phyloP scores from a whole-genome alignment of 805 yeast genomes.

The Candida incommunis region DNA sequence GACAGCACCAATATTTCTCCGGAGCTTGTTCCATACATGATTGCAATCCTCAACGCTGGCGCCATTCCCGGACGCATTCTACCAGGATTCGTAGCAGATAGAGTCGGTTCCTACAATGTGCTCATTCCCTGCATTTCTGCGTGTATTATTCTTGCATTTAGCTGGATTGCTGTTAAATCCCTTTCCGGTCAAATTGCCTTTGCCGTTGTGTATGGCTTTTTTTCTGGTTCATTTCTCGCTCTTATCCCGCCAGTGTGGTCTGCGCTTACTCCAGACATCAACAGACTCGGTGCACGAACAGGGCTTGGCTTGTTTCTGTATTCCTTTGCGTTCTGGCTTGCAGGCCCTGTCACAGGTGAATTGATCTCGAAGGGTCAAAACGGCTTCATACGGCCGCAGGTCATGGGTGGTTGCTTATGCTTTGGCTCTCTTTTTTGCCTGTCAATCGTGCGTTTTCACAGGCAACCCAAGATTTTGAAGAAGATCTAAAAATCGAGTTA shows the following conservation, averaged over 20 bases:
- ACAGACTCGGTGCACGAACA: conserved; percentile 15
- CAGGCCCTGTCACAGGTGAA: neutral
- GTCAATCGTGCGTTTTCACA: neutral
- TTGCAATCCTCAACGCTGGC: neutral
- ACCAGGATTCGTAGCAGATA: neutral
- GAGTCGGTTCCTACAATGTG: neutral
- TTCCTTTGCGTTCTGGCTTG: conserved; percentile 21
- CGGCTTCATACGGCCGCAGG: neutral
- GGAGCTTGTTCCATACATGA: neutral
- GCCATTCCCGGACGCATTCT: neutral
- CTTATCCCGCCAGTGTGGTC: conserved; percentile 21
- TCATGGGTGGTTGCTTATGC: neutral
- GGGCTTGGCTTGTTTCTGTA: conserved; percentile 38
- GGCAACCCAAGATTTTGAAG: neutral
- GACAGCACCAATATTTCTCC: neutral
- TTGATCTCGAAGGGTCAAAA: neutral
- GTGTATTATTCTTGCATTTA: conserved; percentile 19
- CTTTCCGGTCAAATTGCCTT: conserved; percentile 18
- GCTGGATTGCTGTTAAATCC: conserved; percentile 22
- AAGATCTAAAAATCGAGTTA: too few species aligned
- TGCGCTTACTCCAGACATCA: conserved; percentile 15
- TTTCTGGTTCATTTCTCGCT: conserved; percentile 20
- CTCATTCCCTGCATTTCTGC: conserved; percentile 2
- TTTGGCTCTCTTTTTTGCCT: neutral
- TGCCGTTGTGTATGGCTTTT: conserved; percentile 19